A percentile compares a stretch with the other conserved stretches of the same genome.
Conservation (phyloP, 768 basidiomycete genomes). For the Calocera cornea region DNA sequence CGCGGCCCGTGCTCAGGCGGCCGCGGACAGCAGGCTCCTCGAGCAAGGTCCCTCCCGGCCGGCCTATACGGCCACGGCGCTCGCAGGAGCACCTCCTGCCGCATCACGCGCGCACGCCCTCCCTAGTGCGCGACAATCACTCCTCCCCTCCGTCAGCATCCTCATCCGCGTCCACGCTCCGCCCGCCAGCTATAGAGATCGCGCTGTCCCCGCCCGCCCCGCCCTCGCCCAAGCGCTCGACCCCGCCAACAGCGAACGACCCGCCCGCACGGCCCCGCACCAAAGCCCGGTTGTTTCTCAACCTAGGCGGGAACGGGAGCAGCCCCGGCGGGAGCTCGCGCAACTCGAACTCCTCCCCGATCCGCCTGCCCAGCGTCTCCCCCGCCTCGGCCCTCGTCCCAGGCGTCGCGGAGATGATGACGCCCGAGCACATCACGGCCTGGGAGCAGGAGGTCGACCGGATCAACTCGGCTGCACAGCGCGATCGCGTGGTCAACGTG, state of each 20-base stretch:
- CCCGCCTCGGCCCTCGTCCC: constrained; percentile 1
- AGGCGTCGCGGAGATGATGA: neutral
- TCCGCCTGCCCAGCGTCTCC: constrained; percentile 27
- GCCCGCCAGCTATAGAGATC: neutral
- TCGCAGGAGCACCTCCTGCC: neutral
- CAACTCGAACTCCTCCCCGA: constrained; percentile 54
- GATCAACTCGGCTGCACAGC: neutral
- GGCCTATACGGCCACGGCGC: neutral
- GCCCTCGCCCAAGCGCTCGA: neutral
- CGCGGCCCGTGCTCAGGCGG: neutral
- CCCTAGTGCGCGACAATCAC: neutral
- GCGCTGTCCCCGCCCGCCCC: neutral
- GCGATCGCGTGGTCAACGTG: neutral
- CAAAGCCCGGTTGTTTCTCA: constrained; percentile 32
- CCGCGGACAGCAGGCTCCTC: neutral
- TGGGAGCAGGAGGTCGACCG: neutral
- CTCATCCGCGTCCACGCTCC: neutral
- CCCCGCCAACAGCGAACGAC: neutral
- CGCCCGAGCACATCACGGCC: neutral
- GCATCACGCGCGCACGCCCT: neutral
- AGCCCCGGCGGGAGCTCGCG: constrained; percentile 53
- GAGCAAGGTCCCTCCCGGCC: neutral
- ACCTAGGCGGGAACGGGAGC: constrained; percentile 61
- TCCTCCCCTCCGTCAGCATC: neutral
- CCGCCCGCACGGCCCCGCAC: neutral